Evolutionary conservation across 495 filamentous ascomycete genomes (phyloP).

Genomic region (Penicillium cinerascens): DNA sequence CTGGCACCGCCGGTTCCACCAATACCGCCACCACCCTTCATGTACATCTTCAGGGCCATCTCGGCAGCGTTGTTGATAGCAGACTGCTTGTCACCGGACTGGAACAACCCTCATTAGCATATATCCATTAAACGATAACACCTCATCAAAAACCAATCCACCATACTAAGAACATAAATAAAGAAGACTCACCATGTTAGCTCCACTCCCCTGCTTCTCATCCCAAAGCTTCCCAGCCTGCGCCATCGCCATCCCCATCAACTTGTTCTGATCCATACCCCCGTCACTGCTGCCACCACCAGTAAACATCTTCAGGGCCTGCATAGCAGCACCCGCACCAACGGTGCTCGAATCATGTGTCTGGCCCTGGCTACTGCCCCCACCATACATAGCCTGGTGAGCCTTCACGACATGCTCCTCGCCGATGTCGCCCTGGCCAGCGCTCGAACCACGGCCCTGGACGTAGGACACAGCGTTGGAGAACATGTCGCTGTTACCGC

Average conservation of each 20-base stretch:
- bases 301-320: slow-evolving; percentile 66
- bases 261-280: slow-evolving; percentile 51
- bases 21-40: slow-evolving; percentile 53
- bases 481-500: slow-evolving; percentile 46
- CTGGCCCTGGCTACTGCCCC: slow-evolving; percentile 24
- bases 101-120: slow-evolving; percentile 15
- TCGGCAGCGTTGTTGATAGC: slow-evolving; percentile 58
- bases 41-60: slow-evolving; percentile 68
- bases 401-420: slow-evolving; percentile 52
- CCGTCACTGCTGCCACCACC: slow-evolving; percentile 30
- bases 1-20: slow-evolving; percentile 44
- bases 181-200: slow-evolving; percentile 42
- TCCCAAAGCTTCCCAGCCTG: slow-evolving; percentile 66
- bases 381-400: slow-evolving; percentile 56
- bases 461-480: slow-evolving; percentile 46
- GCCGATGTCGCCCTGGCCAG: slow-evolving; percentile 46
- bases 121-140: not conserved
- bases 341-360: slow-evolving; percentile 40
- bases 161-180: too few species aligned
- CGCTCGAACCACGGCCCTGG: slow-evolving; percentile 22
- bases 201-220: slow-evolving; percentile 45
- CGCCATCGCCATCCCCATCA: slow-evolving; percentile 66
- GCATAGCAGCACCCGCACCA: slow-evolving; percentile 62
- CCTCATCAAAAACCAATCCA: slow-evolving; percentile 5
- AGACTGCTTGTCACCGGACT: slow-evolving; percentile 56